Evolutionary conservation across 2,329 filamentous ascomycete species (phyloP).

Genomic region (Microsporum ferrugineum): DNA sequence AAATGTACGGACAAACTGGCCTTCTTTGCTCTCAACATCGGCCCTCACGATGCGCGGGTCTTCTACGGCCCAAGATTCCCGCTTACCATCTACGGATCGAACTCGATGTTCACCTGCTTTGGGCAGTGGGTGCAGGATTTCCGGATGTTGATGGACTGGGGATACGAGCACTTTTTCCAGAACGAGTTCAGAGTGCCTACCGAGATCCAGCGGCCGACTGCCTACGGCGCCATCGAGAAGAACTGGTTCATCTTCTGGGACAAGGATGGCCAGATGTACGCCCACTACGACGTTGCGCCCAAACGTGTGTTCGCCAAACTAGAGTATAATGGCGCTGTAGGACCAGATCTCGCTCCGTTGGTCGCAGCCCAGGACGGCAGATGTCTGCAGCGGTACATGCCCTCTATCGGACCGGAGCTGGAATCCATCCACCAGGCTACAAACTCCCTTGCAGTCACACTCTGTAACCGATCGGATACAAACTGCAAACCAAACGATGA

Average conservation of each 20-base stretch:
- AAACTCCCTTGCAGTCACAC: conserved; percentile 46
- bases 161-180: conserved; percentile 18
- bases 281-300: conserved; percentile 44
- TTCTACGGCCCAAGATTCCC: conserved; percentile 44
- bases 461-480: conserved; percentile 41
- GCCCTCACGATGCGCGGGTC: conserved; percentile 49
- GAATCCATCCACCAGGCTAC: conserved; percentile 50
- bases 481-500: conserved; percentile 31
- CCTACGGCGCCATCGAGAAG: conserved; percentile 43
- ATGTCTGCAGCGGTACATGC: conserved; percentile 41
- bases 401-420: conserved; percentile 22
- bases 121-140: conserved; percentile 49
- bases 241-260: conserved; percentile 56
- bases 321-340: conserved; percentile 36
- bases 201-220: conserved; percentile 42
- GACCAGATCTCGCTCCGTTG: conserved; percentile 36
- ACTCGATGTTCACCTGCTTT: conserved; percentile 45
- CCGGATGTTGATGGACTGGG: conserved; percentile 39
- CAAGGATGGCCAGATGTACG: conserved; percentile 33
- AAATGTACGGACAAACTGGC: conserved; percentile 38
- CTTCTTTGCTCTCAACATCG: conserved; percentile 36
- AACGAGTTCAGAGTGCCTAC: conserved; percentile 35
- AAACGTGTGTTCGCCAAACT: conserved; percentile 41
- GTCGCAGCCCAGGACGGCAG: conserved; percentile 30
- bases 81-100: conserved; percentile 46